Evolutionary conservation across 257 asterid species (phyloP), one percentile per base, ranked within the genome.

Genomic region (Henckelia pumila): DNA sequence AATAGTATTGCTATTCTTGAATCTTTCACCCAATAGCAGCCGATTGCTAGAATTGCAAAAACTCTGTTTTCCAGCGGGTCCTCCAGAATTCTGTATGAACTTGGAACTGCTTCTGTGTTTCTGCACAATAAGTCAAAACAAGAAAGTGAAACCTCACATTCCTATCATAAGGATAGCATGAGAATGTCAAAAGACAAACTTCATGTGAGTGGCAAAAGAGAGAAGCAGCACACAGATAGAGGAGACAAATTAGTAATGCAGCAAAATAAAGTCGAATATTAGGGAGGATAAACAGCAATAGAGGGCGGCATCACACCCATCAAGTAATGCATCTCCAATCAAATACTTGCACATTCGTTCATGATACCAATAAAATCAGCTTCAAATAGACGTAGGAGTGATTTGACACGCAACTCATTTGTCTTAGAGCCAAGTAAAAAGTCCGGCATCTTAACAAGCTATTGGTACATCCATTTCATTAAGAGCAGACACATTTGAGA

Each of bases 91-190:
- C 62, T 85, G 90, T 40, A 81, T 69, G 74, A 81, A 81, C 76
- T 87, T 94, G 67, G 88, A 77, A 74, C 82, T 85, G 86, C 89
- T 81, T 76, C 95, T 82, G 69, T 91, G 97, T 82, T 90, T 91
- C 97, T 91, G 96, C 66, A 32, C 56, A 77, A 55, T 33, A 57
- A 61, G 63, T 77, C 72, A 64, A 78, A 62, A 20, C 17, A 77
- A 58, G 61, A 74, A 49, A 56, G 9, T 61, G 28, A 29, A 40
- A 37, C 28, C 58, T 64, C 25, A 11, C 16, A 28, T 59, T 52
- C 3, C 26, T 28, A 28, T 6, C 60, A 72, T 24, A 64, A 20
- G 50, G 47, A 57, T 68, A 25, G 50, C 40, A 52, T 17, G 29
- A 24, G 17, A 67, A 69, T 19, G 63, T 61, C 63, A 68, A 59